A percentile compares a stretch with the other conserved stretches of the same genome.
Evolutionary conservation across 768 basidiomycete species (phyloP).

Genomic region (Podaxis carcinomalis): DNA sequence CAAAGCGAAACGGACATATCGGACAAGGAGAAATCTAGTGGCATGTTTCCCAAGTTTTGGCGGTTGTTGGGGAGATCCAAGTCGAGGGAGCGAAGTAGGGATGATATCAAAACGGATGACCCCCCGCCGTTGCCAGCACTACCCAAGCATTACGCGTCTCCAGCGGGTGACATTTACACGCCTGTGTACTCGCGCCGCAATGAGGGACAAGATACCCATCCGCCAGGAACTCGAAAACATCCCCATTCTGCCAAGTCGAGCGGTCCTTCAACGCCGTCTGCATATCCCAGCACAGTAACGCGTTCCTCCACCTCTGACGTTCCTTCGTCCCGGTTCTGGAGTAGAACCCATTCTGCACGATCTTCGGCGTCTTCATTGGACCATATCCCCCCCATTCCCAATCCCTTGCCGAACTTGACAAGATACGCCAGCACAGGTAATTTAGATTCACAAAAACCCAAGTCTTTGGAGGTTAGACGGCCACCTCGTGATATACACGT

Average conservation of each 20-base stretch:
- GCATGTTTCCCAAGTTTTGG: conserved; percentile 1
- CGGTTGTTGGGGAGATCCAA: conserved; percentile 3
- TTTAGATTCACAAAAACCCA: conserved; percentile 3
- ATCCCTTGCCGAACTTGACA: conserved; percentile 8
- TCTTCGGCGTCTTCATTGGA: conserved; percentile 59
- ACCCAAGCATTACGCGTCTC: conserved; percentile 1
- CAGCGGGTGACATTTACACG: not conserved
- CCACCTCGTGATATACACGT: conserved; percentile 1
- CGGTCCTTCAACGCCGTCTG: not conserved
- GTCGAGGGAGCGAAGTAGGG: conserved; percentile 2
- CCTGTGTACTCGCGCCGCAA: not conserved
- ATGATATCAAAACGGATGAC: not conserved
- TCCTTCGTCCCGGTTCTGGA: conserved; percentile 47
- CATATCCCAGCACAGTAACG: conserved; percentile 45
- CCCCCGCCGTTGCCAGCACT: conserved; percentile 5
- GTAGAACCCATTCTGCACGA: conserved; percentile 34
- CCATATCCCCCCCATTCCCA: conserved; percentile 37
- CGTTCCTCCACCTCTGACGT: conserved; percentile 59
- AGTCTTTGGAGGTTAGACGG: not conserved
- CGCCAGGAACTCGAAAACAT: not conserved
- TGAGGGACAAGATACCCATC: not conserved
- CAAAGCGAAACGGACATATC: not conserved
- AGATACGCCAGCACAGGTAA: not conserved
- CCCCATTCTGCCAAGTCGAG: not conserved
- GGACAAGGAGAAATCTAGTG: not conserved